Evolutionary conservation across 1,284 basidiomycete genomes (phyloP), one percentile per base, ranked within the genome.

Genomic region (Boletus subluridellus): DNA sequence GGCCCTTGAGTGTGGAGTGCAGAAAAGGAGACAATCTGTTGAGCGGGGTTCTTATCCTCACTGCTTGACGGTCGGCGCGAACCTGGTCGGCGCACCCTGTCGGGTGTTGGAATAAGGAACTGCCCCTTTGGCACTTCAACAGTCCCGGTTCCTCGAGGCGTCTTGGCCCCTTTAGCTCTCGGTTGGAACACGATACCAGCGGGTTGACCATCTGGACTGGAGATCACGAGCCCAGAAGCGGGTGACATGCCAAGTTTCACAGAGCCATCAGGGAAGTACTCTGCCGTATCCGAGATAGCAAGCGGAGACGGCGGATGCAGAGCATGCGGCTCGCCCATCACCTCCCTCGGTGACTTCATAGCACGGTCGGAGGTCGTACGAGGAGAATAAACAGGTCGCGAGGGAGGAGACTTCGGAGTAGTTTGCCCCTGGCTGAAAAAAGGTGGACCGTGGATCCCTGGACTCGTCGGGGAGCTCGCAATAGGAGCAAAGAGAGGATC

Each of bases 101-200:
- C 70, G 7, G 71, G 60, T 21, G 65, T 52, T 48, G 68, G 61
- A 52, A 63, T 63, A 48, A 69, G 66, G 48, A 78, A 68, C 38
- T 78, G 80, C 0, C 74, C 75, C 57, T 75, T 77, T 37, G 75
- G 67, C 48, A 60, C 26, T 54, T 73, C 63, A 24, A 56, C 60
- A 26, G 59, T 37, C 1, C 61, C 42, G 1, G 51, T 15, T 39
- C 37, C 28, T 39, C 55, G 69, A 32, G 65, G 57, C 42, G 65
- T 53, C 60, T 65, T 69, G 35, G 69, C 45, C 63, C 68, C 76
- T 58, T 81, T 84, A 6, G 77, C 70, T 26, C 81, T 78, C 0
- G 96, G 96, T 65, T 95, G 90, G 75, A 99, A 99, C 76, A 95
- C 94, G 63, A 99, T 95, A 7, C 94, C 95, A 24, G 93, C 86